Base-by-base conservation (phyloP, 2,329 filamentous ascomycete species). In the Nigrospora oryzae region DNA sequence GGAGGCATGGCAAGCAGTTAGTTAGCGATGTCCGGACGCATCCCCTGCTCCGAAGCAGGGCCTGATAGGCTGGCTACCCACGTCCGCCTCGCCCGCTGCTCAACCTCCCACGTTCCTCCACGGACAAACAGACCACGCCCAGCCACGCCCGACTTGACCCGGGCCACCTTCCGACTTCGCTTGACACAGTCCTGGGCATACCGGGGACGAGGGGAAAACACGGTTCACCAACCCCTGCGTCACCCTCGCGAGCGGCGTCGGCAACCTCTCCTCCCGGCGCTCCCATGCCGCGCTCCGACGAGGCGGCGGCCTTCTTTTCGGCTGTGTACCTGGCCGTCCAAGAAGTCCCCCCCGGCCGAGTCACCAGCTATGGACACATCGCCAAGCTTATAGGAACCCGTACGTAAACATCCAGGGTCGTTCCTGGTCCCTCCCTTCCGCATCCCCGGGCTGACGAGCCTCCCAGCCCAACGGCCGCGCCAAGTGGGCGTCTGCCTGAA, bases 401-500 rank as follows among this genome's bases (percentile, higher is more conserved):
- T 89, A 67, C 58, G 77, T 67, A 37, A 16, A 12, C 44, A 39
- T 16, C 32, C 30, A 46, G 17, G 19, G 16, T 12, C 34, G n/a
- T 32, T 39, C 31, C 30, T 31, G 32, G 38, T 4, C n/a, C 38
- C 31, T 23, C 23, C 23, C 23, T 28, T 28, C 23, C 23, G 23
- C 5, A 28, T 23, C 19, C 23, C 4, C 23, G 23, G 23, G 23
- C 23, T 28, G 23, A 28, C 23, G 23, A 28, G 23, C 23, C 23
- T 5, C 11, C 28, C n/a, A 87, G 83, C 84, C 3, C 77, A 87
- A 58, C 73, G 84, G 3, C 81, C 84, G 1, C 79, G 90, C 46
- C 91, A 97, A 66, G 90, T 97, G 7, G 91, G 91, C 43, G 74
- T 93, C 39, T 94, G 86, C 63, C 77, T 97, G 23, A 96, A 95